Evolutionary conservation across 2,329 filamentous ascomycete genomes (phyloP).

Genomic region (Colletotrichum viniferum): DNA sequence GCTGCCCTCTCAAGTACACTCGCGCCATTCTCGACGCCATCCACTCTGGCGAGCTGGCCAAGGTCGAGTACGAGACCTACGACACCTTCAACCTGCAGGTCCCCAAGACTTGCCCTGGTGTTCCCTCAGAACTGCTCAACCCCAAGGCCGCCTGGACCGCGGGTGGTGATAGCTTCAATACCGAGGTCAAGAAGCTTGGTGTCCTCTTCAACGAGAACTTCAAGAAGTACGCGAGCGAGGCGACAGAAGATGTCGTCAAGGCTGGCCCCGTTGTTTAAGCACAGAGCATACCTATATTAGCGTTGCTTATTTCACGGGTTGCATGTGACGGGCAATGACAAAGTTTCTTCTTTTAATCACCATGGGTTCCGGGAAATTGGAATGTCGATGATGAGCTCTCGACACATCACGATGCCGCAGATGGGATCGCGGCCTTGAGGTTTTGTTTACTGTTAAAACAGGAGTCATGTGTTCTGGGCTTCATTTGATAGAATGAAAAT

Average conservation of each 20-base stretch:
- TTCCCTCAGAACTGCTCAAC: conserved; percentile 92
- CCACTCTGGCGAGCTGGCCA: conserved; percentile 93
- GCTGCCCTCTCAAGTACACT: conserved; percentile 98
- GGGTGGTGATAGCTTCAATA: conserved; percentile 79
- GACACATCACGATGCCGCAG: conserved; percentile 4
- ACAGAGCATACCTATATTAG: background rate
- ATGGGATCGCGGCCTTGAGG: background rate
- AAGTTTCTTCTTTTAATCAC: background rate
- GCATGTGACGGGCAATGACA: background rate
- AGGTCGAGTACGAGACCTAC: conserved; percentile 93
- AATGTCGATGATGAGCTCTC: conserved; percentile 12
- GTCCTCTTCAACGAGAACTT: conserved; percentile 96
- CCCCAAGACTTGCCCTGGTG: conserved; percentile 88
- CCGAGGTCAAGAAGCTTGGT: conserved; percentile 89
- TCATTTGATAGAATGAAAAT: conserved; percentile 16
- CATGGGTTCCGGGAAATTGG: conserved; percentile 3
- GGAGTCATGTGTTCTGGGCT: conserved; percentile 1
- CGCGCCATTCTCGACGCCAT: conserved; percentile 98
- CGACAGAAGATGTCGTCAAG: conserved; percentile 78
- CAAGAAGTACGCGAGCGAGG: conserved; percentile 88
- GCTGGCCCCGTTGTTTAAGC: conserved; percentile 56
- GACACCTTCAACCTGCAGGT: conserved; percentile 96
- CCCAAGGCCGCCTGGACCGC: conserved; percentile 91
- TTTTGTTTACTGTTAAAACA: background rate
- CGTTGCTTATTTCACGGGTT: background rate